These are phyloP conservation scores for Rubia balearica DNA, from an alignment of 305 asterid species.

Conservation along the genomic window DNA sequence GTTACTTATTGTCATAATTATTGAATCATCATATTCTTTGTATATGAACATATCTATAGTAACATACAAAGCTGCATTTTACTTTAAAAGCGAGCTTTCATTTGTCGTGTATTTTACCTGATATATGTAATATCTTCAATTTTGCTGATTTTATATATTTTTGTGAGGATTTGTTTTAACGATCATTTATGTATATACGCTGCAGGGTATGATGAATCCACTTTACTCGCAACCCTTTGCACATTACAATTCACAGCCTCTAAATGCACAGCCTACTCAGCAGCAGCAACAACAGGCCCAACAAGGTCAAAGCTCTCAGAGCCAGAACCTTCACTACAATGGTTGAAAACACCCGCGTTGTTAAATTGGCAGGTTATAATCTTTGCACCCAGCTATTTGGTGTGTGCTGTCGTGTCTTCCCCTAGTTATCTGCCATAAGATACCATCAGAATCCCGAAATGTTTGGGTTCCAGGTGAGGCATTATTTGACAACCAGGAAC, in stretches of 20 bases:
- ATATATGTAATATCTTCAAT: not conserved
- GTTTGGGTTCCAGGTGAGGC: slow-evolving; percentile 22
- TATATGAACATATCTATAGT: not conserved
- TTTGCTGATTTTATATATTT: not conserved
- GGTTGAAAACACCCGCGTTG: slow-evolving; percentile 37
- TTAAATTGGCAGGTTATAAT: slow-evolving; percentile 31
- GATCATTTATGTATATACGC: not conserved
- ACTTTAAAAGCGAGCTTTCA: not conserved
- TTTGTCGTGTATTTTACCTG: not conserved
- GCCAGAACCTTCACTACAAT: slow-evolving; percentile 70
- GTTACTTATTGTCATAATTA: slow-evolving; percentile 22
- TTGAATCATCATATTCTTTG: not conserved
- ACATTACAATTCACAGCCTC: slow-evolving; percentile 72
- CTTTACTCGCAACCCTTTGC: slow-evolving; percentile 79
- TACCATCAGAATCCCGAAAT: slow-evolving; percentile 30
- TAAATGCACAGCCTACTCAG: slow-evolving; percentile 56
- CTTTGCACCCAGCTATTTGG: slow-evolving; percentile 51
- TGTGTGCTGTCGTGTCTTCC: slow-evolving; percentile 42
- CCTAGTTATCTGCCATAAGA: slow-evolving; percentile 27
- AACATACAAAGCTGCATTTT: not conserved
- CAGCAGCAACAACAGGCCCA: slow-evolving; percentile 54
- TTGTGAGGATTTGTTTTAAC: not conserved
- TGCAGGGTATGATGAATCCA: slow-evolving; percentile 70
- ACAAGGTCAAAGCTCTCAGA: slow-evolving; percentile 72
- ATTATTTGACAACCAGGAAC: slow-evolving; percentile 19